Percentiles rank a stretch among this genome's conserved stretches.
phyloP scores from a whole-genome alignment of 306 rosid species.

The Pachyrhizus erosus region DNA sequence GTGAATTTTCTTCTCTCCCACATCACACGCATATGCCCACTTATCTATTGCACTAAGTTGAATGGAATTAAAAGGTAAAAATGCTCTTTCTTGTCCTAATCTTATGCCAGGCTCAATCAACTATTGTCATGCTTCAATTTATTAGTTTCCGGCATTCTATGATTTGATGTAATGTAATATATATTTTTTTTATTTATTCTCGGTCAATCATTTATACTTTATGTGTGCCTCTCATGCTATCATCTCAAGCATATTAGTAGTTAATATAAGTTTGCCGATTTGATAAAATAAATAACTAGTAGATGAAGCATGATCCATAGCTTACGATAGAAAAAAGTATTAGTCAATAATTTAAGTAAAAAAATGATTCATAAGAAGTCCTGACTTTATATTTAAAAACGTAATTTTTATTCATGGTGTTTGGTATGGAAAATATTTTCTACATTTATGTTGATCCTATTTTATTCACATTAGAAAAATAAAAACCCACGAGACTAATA shows the following conservation, averaged over 20 bases:
- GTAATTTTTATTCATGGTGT: background rate
- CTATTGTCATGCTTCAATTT: constrained; percentile 29
- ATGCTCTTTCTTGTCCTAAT: constrained; percentile 44
- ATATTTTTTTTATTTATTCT: constrained; percentile 10
- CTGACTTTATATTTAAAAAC: background rate
- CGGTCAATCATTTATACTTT: constrained; percentile 43
- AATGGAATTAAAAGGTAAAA: constrained; percentile 42
- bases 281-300: background rate
- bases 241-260: constrained; percentile 4
- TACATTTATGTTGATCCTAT: background rate
- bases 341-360: constrained; percentile 14
- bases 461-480: background rate
- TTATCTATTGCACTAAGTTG: constrained; percentile 30
- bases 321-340: constrained; percentile 13
- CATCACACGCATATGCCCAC: background rate
- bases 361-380: constrained; percentile 1
- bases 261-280: constrained; percentile 11
- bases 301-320: constrained; percentile 33
- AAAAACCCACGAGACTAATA: background rate
- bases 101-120: constrained; percentile 24
- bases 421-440: background rate
- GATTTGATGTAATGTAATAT: constrained; percentile 33
- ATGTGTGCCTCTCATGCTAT: background rate
- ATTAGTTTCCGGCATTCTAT: constrained; percentile 32
- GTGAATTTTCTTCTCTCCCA: constrained; percentile 13